A percentile compares a stretch with the other conserved stretches of the same genome.
These are phyloP conservation scores for Talaromyces sp. DNA, from an alignment of 2,329 filamentous ascomycete genomes.

Conservation along the genomic window DNA sequence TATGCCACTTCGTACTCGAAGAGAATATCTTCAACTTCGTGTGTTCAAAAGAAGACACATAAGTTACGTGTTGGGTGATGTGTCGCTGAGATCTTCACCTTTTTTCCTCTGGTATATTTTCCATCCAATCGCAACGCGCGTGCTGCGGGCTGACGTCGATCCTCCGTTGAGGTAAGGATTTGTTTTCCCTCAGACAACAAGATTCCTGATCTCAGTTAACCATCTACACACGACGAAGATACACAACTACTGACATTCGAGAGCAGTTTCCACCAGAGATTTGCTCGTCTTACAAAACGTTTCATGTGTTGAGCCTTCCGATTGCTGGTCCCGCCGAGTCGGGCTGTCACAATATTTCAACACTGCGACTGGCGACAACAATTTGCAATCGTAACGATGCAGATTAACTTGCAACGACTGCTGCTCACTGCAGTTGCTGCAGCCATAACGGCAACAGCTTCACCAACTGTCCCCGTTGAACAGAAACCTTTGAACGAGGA, in stretches of 20 bases:
- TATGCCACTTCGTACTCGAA: too few relatives aligned
- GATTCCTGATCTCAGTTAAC: not conserved
- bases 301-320: not conserved
- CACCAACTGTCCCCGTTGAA: slow-evolving; percentile 9
- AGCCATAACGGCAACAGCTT: not conserved
- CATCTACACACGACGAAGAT: not conserved
- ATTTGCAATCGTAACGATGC: not conserved
- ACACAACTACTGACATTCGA: not conserved
- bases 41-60: not conserved
- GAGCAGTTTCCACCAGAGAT: not conserved
- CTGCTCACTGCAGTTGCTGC: not conserved
- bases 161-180: not conserved
- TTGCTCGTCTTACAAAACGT: not conserved
- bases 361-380: not conserved
- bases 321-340: slow-evolving; percentile 9
- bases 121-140: slow-evolving; percentile 6
- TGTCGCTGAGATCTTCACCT: not conserved
- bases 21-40: too few relatives aligned
- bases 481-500: slow-evolving; percentile 5
- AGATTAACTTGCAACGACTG: not conserved
- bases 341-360: not conserved
- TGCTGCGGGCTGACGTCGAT: slow-evolving; percentile 9
- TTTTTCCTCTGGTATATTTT: not conserved
- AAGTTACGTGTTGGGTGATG: not conserved
- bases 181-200: not conserved